Percentiles rank a stretch among this genome's conserved stretches.
phyloP scores from a whole-genome alignment of 495 filamentous ascomycete genomes.

The Sordaria brevicollis region DNA sequence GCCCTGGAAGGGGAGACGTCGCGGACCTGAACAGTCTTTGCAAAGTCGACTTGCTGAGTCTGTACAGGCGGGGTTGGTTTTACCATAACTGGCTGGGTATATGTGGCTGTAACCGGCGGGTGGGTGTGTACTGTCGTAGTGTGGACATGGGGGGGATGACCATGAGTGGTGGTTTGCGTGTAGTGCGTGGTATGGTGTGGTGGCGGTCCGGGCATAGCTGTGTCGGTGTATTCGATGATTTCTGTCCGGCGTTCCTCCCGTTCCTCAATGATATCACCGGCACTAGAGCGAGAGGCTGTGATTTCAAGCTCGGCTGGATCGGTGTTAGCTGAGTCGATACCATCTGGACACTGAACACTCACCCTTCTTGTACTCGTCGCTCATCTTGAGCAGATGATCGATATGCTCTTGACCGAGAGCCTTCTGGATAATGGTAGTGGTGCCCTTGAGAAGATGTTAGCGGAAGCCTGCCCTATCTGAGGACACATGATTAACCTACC shows the following conservation, averaged over 20 bases:
- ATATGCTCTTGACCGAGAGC: constrained; percentile 84
- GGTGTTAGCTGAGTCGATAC: constrained; percentile 5
- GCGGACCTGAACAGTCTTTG: constrained; percentile 28
- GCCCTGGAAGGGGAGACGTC: constrained; percentile 29
- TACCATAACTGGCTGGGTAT: constrained; percentile 24
- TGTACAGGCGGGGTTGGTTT: constrained; percentile 31
- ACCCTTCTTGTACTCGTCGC: constrained; percentile 57
- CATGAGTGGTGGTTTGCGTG: background rate
- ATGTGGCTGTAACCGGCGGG: constrained; percentile 9
- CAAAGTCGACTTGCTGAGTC: constrained; percentile 24
- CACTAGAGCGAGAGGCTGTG: constrained; percentile 22
- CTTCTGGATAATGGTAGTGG: constrained; percentile 64
- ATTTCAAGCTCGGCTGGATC: constrained; percentile 29
- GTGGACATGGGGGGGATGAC: background rate
- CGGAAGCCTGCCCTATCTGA: background rate
- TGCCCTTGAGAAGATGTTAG: constrained; percentile 46
- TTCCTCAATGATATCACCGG: constrained; percentile 29
- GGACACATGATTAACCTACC: constrained; percentile 32
- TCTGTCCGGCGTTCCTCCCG: constrained; percentile 13
- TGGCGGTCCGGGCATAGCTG: constrained; percentile 4
- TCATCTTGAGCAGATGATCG: constrained; percentile 73
- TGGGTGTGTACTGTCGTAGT: constrained; percentile 17
- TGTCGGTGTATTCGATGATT: constrained; percentile 15
- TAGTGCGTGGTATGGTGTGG: constrained; percentile 2
- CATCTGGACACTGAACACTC: background rate